Percentiles rank a stretch among this genome's conserved stretches.
Conservation (phyloP, 768 basidiomycete species). For the Dictyophora rubrovolvata region DNA sequence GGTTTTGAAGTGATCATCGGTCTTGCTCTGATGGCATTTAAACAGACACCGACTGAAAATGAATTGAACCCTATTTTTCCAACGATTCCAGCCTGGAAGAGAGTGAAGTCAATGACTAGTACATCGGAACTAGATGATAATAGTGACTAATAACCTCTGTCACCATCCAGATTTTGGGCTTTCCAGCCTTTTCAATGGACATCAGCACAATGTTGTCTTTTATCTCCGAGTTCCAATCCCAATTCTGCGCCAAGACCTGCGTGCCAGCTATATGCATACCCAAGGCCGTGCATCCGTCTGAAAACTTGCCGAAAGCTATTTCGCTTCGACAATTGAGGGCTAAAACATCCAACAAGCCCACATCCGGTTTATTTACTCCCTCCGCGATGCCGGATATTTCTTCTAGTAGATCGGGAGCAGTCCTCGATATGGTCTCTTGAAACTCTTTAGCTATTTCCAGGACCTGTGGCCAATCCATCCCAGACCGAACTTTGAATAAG, state of each 20-base stretch:
- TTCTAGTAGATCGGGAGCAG: slow-evolving; percentile 21
- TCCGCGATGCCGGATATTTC: slow-evolving; percentile 28
- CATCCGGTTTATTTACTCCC: slow-evolving; percentile 19
- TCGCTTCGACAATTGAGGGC: slow-evolving; percentile 29
- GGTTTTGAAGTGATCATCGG: slow-evolving; percentile 21
- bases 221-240: slow-evolving; percentile 26
- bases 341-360: slow-evolving; percentile 20
- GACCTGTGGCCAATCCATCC: slow-evolving; percentile 25
- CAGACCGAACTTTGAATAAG: slow-evolving; percentile 22
- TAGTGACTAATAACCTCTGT: slow-evolving; percentile 20
- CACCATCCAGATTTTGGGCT: slow-evolving; percentile 27
- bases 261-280: slow-evolving; percentile 18
- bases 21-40: slow-evolving; percentile 27
- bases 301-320: slow-evolving; percentile 27
- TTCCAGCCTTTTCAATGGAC: slow-evolving; percentile 19
- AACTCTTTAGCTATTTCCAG: slow-evolving; percentile 20
- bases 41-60: slow-evolving; percentile 24
- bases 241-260: slow-evolving; percentile 26
- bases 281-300: slow-evolving; percentile 27
- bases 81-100: slow-evolving; percentile 24
- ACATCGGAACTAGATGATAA: neutral
- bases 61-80: slow-evolving; percentile 31
- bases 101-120: neutral
- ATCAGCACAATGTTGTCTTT: slow-evolving; percentile 25
- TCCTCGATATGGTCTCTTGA: slow-evolving; percentile 14